Percentiles rank a stretch among this genome's conserved stretches.
phyloP scores from a whole-genome alignment of 2,329 filamentous ascomycete species.

The Venturia pyrina region DNA sequence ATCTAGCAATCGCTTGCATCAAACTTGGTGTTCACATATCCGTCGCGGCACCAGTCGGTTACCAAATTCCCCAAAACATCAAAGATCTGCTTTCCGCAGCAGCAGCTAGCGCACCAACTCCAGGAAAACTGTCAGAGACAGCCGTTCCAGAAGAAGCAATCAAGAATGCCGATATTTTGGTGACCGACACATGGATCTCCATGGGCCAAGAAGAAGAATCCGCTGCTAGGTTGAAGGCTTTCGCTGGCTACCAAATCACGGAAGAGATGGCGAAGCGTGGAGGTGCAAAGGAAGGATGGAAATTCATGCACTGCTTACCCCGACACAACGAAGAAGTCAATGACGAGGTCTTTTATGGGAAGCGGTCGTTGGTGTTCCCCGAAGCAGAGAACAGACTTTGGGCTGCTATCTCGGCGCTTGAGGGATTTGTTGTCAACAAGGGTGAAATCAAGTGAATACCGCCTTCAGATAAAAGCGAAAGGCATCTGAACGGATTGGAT shows the following conservation, averaged over 20 bases:
- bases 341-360: conserved; percentile 89
- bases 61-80: conserved; percentile 70
- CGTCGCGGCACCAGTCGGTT: conserved; percentile 78
- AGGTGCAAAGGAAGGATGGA: conserved; percentile 81
- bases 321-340: conserved; percentile 86
- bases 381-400: conserved; percentile 94
- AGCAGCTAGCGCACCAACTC: conserved; percentile 43
- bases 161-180: conserved; percentile 75
- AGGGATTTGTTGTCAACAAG: conserved; percentile 90
- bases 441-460: conserved; percentile 50
- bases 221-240: conserved; percentile 65
- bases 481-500: background rate
- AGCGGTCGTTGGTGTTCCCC: conserved; percentile 76
- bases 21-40: conserved; percentile 82
- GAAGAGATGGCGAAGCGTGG: conserved; percentile 72
- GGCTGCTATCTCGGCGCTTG: conserved; percentile 71
- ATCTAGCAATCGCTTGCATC: conserved; percentile 75
- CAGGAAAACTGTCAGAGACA: conserved; percentile 65
- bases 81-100: conserved; percentile 59
- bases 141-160: conserved; percentile 75
- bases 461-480: background rate
- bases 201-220: conserved; percentile 94
- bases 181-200: conserved; percentile 96
- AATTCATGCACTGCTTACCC: conserved; percentile 97
- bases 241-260: conserved; percentile 87